phyloP scores from a whole-genome alignment of 2,329 filamentous ascomycete species.

The Rutstroemia sydowiana region DNA sequence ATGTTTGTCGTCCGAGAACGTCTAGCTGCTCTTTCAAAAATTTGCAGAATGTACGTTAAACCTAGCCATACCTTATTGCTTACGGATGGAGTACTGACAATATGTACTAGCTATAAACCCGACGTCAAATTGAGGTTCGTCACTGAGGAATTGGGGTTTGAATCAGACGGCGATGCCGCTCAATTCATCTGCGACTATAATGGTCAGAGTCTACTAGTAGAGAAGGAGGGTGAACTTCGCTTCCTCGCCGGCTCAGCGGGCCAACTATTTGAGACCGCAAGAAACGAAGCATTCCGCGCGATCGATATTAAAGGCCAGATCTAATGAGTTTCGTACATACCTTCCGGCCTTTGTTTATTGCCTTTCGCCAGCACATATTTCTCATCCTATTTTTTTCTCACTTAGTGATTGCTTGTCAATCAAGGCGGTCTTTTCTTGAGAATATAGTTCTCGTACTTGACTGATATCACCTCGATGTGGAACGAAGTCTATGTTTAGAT shows the following conservation, averaged over 20 bases:
- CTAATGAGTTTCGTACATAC: slow-evolving; percentile 34
- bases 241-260: slow-evolving; percentile 70
- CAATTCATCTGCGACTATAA: slow-evolving; percentile 82
- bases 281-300: slow-evolving; percentile 67
- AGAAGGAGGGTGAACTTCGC: slow-evolving; percentile 64
- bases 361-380: slow-evolving; percentile 5
- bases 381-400: slow-evolving; percentile 12
- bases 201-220: slow-evolving; percentile 68
- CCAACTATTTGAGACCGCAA: slow-evolving; percentile 65
- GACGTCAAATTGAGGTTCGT: slow-evolving; percentile 85
- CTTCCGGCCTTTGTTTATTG: slow-evolving; percentile 11
- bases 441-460: slow-evolving; percentile 1
- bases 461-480: neutral
- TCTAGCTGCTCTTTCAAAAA: slow-evolving; percentile 79
- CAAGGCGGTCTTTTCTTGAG: neutral
- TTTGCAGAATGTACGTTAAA: slow-evolving; percentile 85
- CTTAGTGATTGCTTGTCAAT: neutral
- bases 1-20: slow-evolving; percentile 97
- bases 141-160: slow-evolving; percentile 92
- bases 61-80: neutral
- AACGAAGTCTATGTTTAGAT: slow-evolving; percentile 6
- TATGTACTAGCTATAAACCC: slow-evolving; percentile 69
- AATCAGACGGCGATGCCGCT: slow-evolving; percentile 81
- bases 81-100: slow-evolving; percentile 39
- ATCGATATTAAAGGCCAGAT: slow-evolving; percentile 99